Evolutionary conservation across 768 basidiomycete species (phyloP), one percentile per base, ranked within the genome.

Genomic region (Lactarius akahatsu): DNA sequence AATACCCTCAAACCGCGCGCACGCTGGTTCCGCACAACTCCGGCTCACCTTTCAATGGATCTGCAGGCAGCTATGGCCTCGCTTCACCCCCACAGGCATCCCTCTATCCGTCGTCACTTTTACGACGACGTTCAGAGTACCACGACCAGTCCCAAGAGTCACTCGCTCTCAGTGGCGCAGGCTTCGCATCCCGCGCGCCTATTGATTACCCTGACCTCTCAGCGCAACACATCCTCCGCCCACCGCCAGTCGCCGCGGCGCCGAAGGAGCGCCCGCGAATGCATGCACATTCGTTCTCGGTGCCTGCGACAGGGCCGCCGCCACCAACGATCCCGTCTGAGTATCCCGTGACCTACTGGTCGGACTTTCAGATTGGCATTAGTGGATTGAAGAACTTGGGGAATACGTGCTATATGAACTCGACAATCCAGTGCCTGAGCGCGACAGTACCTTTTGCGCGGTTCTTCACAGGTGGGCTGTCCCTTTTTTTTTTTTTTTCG

Each of bases 401-500:
- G 20, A 98, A 98, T 75, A 99, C 97, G 9, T 99, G 97, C 76
- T 99, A 98, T 74, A 98, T 98, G 94, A 98, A 98, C 75, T 92
- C 97, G 36, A 95, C 94, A 7, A 86, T 99, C 18, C 97, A 99
- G 77, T 99, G 97, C 76, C 80, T 99, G 74, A 94, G 89, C 74
- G 96, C 96, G 0, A 97, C 96, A 0, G 86, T 91, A 8, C 96
- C 96, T 0, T 96, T 99, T 76, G 86, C 95, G 36, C 83, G 88
- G 62, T 98, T 96, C 79, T 98, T 99, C 73, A 89, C 87, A 4
- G 90, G 94, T 95, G 74, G 43, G 85, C 66, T 40, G 3, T 59
- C 57, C 28, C n/a, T n/a, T n/a, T n/a, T n/a, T n/a, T 20, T 26
- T 67, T 20, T 26, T 67, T 26, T 59, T 63, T 4, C 58, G 34